A percentile compares a stretch with the other conserved stretches of the same genome.
Conservation (phyloP, 2,329 filamentous ascomycete genomes). For the Fusarium sp. region DNA sequence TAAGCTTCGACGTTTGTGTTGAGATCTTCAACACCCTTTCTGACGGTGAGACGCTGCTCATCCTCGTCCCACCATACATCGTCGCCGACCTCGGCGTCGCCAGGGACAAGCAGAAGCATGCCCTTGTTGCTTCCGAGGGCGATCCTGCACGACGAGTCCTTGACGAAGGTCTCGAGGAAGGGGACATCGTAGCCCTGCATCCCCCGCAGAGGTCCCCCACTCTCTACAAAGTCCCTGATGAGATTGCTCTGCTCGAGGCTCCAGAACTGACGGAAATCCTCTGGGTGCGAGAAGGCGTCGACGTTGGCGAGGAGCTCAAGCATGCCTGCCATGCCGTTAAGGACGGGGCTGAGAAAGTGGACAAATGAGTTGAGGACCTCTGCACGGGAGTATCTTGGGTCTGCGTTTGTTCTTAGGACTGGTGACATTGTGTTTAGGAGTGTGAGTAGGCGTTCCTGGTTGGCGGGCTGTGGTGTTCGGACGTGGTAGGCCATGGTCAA, state of each 20-base stretch:
- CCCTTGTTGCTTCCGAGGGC: slow-evolving; percentile 44
- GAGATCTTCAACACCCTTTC: slow-evolving; percentile 34
- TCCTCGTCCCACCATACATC: slow-evolving; percentile 43
- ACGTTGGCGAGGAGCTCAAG: slow-evolving; percentile 49
- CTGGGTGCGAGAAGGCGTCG: slow-evolving; percentile 48
- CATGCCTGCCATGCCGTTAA: slow-evolving; percentile 52
- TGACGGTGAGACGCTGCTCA: slow-evolving; percentile 36
- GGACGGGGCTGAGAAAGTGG: slow-evolving; percentile 48
- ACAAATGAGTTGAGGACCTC: slow-evolving; percentile 49
- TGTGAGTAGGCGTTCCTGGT: slow-evolving; percentile 49
- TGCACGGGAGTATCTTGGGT: slow-evolving; percentile 39
- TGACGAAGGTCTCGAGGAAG: slow-evolving; percentile 44
- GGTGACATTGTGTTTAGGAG: slow-evolving; percentile 50
- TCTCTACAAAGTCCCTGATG: slow-evolving; percentile 49
- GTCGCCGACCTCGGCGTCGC: slow-evolving; percentile 45
- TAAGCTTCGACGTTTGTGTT: slow-evolving; percentile 34
- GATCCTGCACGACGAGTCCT: slow-evolving; percentile 43
- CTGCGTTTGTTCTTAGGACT: slow-evolving; percentile 23
- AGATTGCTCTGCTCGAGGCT: slow-evolving; percentile 49
- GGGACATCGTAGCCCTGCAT: slow-evolving; percentile 44
- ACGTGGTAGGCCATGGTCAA: slow-evolving; percentile 50
- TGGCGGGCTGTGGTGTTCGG: slow-evolving; percentile 40
- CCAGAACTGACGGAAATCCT: slow-evolving; percentile 52
- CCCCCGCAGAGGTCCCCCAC: slow-evolving; percentile 39
- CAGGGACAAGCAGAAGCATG: slow-evolving; percentile 45